Base-by-base conservation (phyloP, 2,329 filamentous ascomycete genomes). In the Neonectria sp. region DNA sequence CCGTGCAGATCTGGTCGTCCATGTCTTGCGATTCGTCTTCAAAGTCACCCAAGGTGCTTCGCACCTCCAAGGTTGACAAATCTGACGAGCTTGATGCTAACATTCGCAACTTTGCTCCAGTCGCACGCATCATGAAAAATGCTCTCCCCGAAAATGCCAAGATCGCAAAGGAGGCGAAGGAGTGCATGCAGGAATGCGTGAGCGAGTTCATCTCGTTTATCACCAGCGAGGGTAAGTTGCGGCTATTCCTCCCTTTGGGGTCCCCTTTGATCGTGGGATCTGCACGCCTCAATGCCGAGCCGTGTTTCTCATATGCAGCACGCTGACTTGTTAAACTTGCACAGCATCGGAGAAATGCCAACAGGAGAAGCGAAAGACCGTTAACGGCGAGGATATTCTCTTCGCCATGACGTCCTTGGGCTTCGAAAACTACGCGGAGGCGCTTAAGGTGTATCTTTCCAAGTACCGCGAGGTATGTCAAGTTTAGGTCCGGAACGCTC, bases 161-260 rank as follows among this genome's bases (percentile, higher is more conserved):
- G 84, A 99, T 99, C 69, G 95, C 95, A 67, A 99, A 99, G 81
- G 96, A 99, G 81, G 96, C 96, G 63, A 99, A 99, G 82, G 96
- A 99, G 81, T 99, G 96, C 84, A 98, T 99, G 96, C 96, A 99
- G 82, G 96, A 99, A 83, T 99, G 96, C 79, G 96, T 99, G 66
- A 98, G 95, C 90, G 96, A 99, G 84, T 99, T 99, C 83, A 99
- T 99, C 86, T 97, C 94, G 7, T 99, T 99, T 87, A 98, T 99
- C 80, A 99, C 96, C 40, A 98, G 95, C 82, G 96, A 99, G 88
- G 96, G 96, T 97, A 82, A 79, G 92, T 85, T 57, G 24, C 40
- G 53, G 12, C 59, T 37, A 17, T 58, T 59, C 17, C 52, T 29
- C 21, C 46, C 49, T 55, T 60, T 48, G 37, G 51, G 67, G 9